Conservation (phyloP, 2,329 filamentous ascomycete species). For the Monosporascus cannonballus region DNA sequence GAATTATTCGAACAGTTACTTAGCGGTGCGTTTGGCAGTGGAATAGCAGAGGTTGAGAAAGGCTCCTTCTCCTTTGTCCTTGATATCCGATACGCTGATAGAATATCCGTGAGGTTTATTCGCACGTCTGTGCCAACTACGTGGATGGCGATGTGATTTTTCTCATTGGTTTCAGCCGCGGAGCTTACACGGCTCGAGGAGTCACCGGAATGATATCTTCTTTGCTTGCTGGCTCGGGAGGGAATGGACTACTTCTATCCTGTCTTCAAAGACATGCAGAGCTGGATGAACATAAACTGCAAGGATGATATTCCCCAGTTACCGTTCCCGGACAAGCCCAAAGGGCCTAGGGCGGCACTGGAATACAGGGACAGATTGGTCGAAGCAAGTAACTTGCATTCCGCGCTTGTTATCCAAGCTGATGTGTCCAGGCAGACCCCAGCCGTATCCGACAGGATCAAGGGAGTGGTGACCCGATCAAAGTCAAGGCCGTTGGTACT, state of each 20-base stretch:
- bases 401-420: constrained; percentile 1
- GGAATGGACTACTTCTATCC: constrained; percentile 50
- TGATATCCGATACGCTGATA: constrained; percentile 11
- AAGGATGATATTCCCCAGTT: constrained; percentile 38
- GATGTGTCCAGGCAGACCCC: constrained; percentile 18
- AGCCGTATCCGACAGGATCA: constrained; percentile 36
- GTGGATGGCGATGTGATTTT: constrained; percentile 51
- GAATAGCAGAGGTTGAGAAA: constrained; percentile 42
- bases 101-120: constrained; percentile 56
- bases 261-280: constrained; percentile 51
- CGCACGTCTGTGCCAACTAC: constrained; percentile 58
- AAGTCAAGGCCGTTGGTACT: constrained; percentile 37
- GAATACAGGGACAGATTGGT: constrained; percentile 39
- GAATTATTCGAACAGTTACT: constrained; percentile 43
- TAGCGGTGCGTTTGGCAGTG: constrained; percentile 49
- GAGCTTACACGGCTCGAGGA: constrained; percentile 53
- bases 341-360: constrained; percentile 33
- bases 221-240: constrained; percentile 47
- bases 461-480: constrained; percentile 36
- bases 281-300: constrained; percentile 41
- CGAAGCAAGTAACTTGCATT: constrained; percentile 22
- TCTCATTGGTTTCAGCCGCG: constrained; percentile 51
- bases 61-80: not conserved
- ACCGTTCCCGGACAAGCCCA: constrained; percentile 45
- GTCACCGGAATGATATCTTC: constrained; percentile 45